A percentile compares a stretch with the other conserved stretches of the same genome.
phyloP scores from a whole-genome alignment of 768 basidiomycete genomes.

The Podaxis sp. region DNA sequence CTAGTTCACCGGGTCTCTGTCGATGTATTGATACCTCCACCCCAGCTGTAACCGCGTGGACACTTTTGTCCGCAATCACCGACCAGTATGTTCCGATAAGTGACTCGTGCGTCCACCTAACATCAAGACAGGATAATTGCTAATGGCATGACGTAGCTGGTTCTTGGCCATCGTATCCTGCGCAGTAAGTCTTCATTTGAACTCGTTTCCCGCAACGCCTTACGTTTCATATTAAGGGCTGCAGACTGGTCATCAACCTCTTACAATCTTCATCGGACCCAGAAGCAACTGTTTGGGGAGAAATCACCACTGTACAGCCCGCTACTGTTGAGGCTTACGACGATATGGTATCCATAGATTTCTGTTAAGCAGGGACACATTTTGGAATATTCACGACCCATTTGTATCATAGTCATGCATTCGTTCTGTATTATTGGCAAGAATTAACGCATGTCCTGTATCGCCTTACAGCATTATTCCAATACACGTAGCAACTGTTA shows the following conservation, averaged over 20 bases:
- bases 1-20: background rate
- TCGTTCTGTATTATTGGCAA: slow-evolving; percentile 5
- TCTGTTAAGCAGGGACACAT: background rate
- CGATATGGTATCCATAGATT: slow-evolving; percentile 2
- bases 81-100: slow-evolving; percentile 25
- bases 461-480: background rate
- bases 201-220: background rate
- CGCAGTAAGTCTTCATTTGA: slow-evolving; percentile 21
- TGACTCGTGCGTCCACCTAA: slow-evolving; percentile 24
- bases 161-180: slow-evolving; percentile 29
- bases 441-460: background rate
- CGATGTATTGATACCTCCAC: background rate
- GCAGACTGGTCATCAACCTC: slow-evolving; percentile 27
- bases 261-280: slow-evolving; percentile 15
- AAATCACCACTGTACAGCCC: slow-evolving; percentile 17
- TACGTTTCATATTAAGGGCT: slow-evolving; percentile 20
- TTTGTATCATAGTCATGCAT: slow-evolving; percentile 7
- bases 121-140: background rate
- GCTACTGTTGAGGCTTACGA: slow-evolving; percentile 16
- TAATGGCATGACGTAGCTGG: slow-evolving; percentile 21
- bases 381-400: background rate
- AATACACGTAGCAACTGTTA: background rate
- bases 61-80: slow-evolving; percentile 22
- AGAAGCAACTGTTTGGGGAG: slow-evolving; percentile 1
- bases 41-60: slow-evolving; percentile 24